phyloP scores from a whole-genome alignment of 768 basidiomycete species.

The Panellus pusillus region DNA sequence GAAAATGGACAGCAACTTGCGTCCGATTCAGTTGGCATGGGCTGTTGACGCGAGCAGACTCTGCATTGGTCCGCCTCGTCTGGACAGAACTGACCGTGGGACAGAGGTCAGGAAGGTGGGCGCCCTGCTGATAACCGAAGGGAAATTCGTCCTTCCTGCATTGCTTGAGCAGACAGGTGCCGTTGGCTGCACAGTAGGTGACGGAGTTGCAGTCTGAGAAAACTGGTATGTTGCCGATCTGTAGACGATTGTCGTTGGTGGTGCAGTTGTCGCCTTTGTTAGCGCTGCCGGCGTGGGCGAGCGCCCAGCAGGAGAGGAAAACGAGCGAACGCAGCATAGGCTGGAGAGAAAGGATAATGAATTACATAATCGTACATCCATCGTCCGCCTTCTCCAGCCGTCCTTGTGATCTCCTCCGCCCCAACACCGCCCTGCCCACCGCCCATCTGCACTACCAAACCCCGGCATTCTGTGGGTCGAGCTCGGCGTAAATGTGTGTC shows the following conservation, averaged over 20 bases:
- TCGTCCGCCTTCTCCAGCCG: conserved; percentile 53
- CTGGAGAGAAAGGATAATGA: conserved; percentile 24
- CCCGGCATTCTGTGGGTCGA: conserved; percentile 82
- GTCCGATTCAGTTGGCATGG: conserved; percentile 86
- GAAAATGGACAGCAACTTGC: conserved; percentile 43
- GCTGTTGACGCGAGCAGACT: conserved; percentile 58
- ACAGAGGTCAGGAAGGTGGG: conserved; percentile 61
- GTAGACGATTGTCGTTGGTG: conserved; percentile 61
- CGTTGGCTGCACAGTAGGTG: conserved; percentile 59
- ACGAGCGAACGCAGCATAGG: conserved; percentile 43
- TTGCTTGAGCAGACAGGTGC: conserved; percentile 60
- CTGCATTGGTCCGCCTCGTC: conserved; percentile 79
- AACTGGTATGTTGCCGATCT: conserved; percentile 80
- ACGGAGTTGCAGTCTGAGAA: conserved; percentile 73
- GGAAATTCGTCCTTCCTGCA: conserved; percentile 80
- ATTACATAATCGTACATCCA: conserved; percentile 71
- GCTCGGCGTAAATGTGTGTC: conserved; percentile 68
- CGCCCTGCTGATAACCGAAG: conserved; percentile 56
- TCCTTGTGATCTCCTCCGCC: conserved; percentile 57
- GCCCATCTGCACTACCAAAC: conserved; percentile 76
- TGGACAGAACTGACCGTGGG: conserved; percentile 68
- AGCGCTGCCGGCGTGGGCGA: conserved; percentile 48
- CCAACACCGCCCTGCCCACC: conserved; percentile 41
- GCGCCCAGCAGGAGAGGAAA: conserved; percentile 44
- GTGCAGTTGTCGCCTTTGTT: conserved; percentile 50